These are phyloP conservation scores for Erodium moschatum DNA, from an alignment of 441 rosid genomes.

Conservation along the genomic window DNA sequence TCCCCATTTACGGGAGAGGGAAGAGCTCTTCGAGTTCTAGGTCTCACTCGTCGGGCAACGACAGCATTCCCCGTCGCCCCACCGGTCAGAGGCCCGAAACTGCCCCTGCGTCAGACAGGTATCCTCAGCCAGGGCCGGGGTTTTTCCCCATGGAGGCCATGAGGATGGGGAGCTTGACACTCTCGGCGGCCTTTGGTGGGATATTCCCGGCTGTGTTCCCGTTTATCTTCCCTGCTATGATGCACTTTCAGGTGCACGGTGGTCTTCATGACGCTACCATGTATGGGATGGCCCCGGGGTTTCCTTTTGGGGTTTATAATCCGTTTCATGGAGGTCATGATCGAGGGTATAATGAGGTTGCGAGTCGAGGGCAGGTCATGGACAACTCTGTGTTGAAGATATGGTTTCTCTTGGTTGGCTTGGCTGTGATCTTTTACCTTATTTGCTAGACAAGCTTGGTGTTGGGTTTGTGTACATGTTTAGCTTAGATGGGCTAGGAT, in stretches of 20 bases:
- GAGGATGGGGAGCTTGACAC: constrained; percentile 54
- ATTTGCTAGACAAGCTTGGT: neutral
- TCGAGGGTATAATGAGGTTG: constrained; percentile 27
- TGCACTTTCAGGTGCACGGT: constrained; percentile 60
- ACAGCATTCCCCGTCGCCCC: constrained; percentile 52
- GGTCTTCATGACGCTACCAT: constrained; percentile 40
- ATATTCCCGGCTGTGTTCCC: constrained; percentile 35
- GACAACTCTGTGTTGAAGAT: constrained; percentile 42
- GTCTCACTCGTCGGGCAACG: constrained; percentile 47
- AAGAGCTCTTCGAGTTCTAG: constrained; percentile 59
- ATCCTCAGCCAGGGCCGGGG: constrained; percentile 30
- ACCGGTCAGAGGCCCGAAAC: constrained; percentile 73
- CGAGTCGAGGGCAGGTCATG: constrained; percentile 33
- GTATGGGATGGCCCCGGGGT: constrained; percentile 52
- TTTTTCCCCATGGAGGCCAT: constrained; percentile 40
- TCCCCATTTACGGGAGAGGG: constrained; percentile 87
- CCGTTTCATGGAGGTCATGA: constrained; percentile 17
- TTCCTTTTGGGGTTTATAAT: constrained; percentile 41
- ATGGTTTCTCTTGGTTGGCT: constrained; percentile 36
- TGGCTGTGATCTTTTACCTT: constrained; percentile 14
- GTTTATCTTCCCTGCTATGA: constrained; percentile 30
- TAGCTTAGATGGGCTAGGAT: neutral
- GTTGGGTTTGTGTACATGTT: neutral
- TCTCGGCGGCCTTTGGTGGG: constrained; percentile 53
- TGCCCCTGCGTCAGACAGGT: constrained; percentile 25